Evolutionary conservation across 1,139 yeast species (phyloP), one percentile per base, ranked within the genome.

Genomic region (Kazachstania sp.): DNA sequence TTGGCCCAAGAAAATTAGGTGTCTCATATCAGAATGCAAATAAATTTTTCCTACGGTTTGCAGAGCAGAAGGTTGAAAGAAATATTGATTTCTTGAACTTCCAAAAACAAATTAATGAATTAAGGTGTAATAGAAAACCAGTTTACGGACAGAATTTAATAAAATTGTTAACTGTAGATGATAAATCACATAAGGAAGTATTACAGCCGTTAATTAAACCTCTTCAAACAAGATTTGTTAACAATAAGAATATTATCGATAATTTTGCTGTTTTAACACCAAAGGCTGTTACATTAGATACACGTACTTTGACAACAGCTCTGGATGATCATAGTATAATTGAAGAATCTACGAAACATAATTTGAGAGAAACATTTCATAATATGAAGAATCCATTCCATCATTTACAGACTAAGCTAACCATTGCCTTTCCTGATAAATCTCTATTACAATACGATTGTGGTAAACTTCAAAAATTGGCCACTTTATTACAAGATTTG

Each of bases 361-460:
- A 67, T 47, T 46, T 71, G 15, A 68, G 69, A 49, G 71, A 72
- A 47, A 68, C 70, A 31, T 63, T 71, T 18, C 71, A 74, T 19
- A 59, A 65, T 23, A 61, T 74, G 18, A 67, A 63, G 8, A 81
- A 84, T 49, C 88, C 95, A 13, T 83, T 87, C 68, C 96, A 88
- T 60, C 80, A 81, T 51, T 70, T 94, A 0, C 97, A 92, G 64
- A 85, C 87, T 18, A 86, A 88, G 59, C 70, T 88, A 44, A 83
- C 97, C 0, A 87, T 94, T 58, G 97, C 95, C 15, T 94, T 94
- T 64, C 99, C 99, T 0, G 98, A 94, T 62, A 92, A 90, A 62
- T 81, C 94, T 13, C 70, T 94, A 51, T 69, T 94, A 49, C 95
- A 94, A 63, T 94, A 84, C 63, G 99, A 94, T 66, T 94, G 98